These are phyloP conservation scores for Colletotrichum sp. DNA, from an alignment of 2,329 filamentous ascomycete species.

Conservation along the genomic window DNA sequence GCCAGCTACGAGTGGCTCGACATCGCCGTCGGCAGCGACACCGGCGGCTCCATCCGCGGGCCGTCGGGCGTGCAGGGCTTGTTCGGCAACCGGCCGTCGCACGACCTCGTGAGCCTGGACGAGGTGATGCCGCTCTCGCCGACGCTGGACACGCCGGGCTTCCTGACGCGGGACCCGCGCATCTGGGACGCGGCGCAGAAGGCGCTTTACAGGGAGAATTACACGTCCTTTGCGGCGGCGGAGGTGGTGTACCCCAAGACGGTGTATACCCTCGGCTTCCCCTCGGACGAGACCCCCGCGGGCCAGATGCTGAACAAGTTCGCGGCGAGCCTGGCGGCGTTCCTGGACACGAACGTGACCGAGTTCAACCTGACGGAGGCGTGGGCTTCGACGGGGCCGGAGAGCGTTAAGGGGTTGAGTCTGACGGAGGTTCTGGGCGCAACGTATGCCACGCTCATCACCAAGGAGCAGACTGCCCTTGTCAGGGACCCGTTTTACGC, in stretches of 20 bases:
- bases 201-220: slow-evolving; percentile 37
- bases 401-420: slow-evolving; percentile 8
- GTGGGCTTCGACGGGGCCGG: slow-evolving; percentile 31
- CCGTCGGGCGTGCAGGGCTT: slow-evolving; percentile 47
- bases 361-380: slow-evolving; percentile 25
- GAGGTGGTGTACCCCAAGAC: slow-evolving; percentile 24
- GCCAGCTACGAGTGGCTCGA: slow-evolving; percentile 51
- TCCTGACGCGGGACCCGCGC: slow-evolving; percentile 40
- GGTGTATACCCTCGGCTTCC: slow-evolving; percentile 35
- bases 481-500: slow-evolving; percentile 42
- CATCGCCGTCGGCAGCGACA: slow-evolving; percentile 48
- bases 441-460: slow-evolving; percentile 41
- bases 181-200: slow-evolving; percentile 37
- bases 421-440: slow-evolving; percentile 31
- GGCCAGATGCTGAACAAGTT: slow-evolving; percentile 31
- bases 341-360: slow-evolving; percentile 27
- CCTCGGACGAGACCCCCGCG: slow-evolving; percentile 19
- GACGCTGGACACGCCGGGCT: slow-evolving; percentile 48
- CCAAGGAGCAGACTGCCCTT: slow-evolving; percentile 39
- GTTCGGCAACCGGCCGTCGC: slow-evolving; percentile 50
- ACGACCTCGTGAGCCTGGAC: slow-evolving; percentile 43
- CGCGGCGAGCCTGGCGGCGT: slow-evolving; percentile 27
- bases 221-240: slow-evolving; percentile 28
- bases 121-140: slow-evolving; percentile 46
- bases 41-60: slow-evolving; percentile 50